Evolutionary conservation across 176 grass and related monocot genomes (phyloP).

Genomic region (Bothriochloa decipiens): DNA sequence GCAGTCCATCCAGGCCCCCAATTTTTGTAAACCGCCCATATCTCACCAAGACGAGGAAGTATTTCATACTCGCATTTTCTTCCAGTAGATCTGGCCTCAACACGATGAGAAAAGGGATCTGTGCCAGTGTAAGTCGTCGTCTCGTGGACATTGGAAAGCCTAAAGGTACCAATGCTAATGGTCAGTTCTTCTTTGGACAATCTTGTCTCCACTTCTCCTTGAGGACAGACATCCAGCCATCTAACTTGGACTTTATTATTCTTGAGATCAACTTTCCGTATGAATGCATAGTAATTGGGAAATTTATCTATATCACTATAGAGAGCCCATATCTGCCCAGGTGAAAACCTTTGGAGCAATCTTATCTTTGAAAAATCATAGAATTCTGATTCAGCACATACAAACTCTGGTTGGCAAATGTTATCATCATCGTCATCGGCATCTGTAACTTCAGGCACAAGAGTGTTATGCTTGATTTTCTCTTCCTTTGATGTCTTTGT

Average conservation of each 20-base stretch:
- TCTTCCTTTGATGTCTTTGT: conserved; percentile 4
- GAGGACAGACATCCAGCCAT: conserved; percentile 68
- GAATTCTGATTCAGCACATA: conserved; percentile 57
- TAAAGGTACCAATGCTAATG: conserved; percentile 70
- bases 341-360: conserved; percentile 49
- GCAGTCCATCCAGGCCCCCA: conserved; percentile 68
- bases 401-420: conserved; percentile 5
- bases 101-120: conserved; percentile 73
- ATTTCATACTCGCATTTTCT: conserved; percentile 61
- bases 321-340: conserved; percentile 76
- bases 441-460: conserved; percentile 29
- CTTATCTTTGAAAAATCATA: conserved; percentile 50
- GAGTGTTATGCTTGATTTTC: conserved; percentile 3
- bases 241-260: conserved; percentile 45
- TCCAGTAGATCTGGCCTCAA: conserved; percentile 37
- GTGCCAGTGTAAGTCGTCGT: conserved; percentile 36
- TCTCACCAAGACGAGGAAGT: conserved; percentile 55
- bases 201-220: conserved; percentile 54
- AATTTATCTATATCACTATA: conserved; percentile 74
- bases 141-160: background rate
- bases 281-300: conserved; percentile 73
- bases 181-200: conserved; percentile 45
- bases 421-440: conserved; percentile 23
- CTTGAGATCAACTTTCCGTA: conserved; percentile 53
- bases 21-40: conserved; percentile 88